phyloP scores from a whole-genome alignment of 2,329 filamentous ascomycete species.

The Clonostachys sp. region DNA sequence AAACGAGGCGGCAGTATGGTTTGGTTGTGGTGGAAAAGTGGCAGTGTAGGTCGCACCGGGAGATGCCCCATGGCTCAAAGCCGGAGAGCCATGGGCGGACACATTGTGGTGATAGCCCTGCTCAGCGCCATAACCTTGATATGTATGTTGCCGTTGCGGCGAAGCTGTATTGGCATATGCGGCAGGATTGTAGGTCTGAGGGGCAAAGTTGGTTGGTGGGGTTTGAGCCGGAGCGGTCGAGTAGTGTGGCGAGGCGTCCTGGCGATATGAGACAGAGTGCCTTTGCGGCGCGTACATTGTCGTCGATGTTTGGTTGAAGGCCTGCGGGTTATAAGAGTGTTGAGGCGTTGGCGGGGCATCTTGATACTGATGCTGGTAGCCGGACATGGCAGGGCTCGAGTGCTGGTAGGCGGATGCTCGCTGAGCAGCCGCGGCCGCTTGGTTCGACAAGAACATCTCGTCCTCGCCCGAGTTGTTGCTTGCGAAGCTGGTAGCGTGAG shows the following conservation, averaged over 20 bases:
- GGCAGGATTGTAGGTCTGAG: constrained; percentile 54
- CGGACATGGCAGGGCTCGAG: constrained; percentile 38
- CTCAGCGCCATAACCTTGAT: constrained; percentile 37
- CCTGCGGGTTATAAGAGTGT: constrained; percentile 66
- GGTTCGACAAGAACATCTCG: constrained; percentile 60
- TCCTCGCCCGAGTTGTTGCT: constrained; percentile 31
- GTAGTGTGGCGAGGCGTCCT: constrained; percentile 28
- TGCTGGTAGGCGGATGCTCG: constrained; percentile 20
- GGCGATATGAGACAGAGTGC: constrained; percentile 41
- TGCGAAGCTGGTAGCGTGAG: neutral
- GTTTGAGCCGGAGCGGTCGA: constrained; percentile 18
- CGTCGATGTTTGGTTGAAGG: constrained; percentile 36
- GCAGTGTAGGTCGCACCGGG: constrained; percentile 26
- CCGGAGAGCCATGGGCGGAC: constrained; percentile 25
- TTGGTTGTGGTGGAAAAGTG: constrained; percentile 12
- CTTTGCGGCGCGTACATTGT: constrained; percentile 20
- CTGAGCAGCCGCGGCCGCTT: constrained; percentile 18
- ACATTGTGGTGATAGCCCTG: constrained; percentile 37
- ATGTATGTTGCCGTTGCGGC: constrained; percentile 47
- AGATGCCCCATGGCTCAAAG: constrained; percentile 24
- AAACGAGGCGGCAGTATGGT: constrained; percentile 5
- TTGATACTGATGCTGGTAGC: constrained; percentile 49
- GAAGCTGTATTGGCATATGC: constrained; percentile 45
- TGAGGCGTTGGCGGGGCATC: constrained; percentile 38
- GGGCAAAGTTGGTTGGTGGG: constrained; percentile 41